Base-by-base conservation (phyloP, 1,139 yeast genomes). In the Suzukiozyma palmioleophila region DNA sequence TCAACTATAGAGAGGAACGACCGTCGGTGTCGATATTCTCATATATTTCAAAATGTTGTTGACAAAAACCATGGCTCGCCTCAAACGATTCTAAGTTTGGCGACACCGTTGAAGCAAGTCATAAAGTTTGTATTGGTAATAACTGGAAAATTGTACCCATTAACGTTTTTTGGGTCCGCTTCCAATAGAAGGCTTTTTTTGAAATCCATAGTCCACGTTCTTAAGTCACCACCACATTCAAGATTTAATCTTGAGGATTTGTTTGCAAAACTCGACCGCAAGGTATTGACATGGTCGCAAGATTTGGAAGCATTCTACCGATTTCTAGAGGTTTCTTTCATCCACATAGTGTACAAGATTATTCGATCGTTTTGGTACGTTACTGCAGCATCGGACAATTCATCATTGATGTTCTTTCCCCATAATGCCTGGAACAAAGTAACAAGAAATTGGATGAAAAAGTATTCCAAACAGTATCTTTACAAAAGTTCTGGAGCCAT, bases 331-430 rank as follows among this genome's bases (percentile, higher is more conserved):
- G 90, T 96, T 96, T 43, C 84, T 3, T 74, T 84, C 36, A 50
- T 62, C 0, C 38, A 39, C 0, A 68, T 81, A 38, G 46, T 87
- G 1, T 65, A 73, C 7, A 68, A 66, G 11, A 47, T 87, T 1
- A 47, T 86, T 0, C 57, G 66, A 0, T 58, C 73, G 0, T 79
- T 77, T 51, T 90, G 90, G 69, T 83, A 84, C 53, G 79, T 84
- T 2, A 79, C 92, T 0, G 83, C 81, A 2, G 69, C 73, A 62
- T 21, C 43, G 6, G 44, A 42, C 16, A 44, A 40, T 25, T 31
- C 46, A 2, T 35, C 33, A 12, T 38, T 56, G 8, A 43, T 69
- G 1, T 87, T 69, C 53, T 87, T 75, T 51, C 73, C 83, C 11
- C 89, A 81, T 38, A 66, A 62, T 22, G 57, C 64, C 0, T 90